phyloP scores from a whole-genome alignment of 495 filamentous ascomycete species.

The Podospora anserina region DNA sequence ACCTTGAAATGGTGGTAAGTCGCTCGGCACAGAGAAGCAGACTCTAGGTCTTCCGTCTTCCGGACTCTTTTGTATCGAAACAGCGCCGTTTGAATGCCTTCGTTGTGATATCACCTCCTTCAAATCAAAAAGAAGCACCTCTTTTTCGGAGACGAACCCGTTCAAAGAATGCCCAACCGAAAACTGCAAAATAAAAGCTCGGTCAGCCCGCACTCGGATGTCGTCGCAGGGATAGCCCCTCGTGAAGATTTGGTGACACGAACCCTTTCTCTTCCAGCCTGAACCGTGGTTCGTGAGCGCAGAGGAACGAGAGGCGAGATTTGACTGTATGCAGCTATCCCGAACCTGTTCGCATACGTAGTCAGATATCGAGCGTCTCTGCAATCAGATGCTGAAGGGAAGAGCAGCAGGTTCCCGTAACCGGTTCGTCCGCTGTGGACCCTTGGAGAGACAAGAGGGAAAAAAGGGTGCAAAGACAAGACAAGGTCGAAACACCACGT shows the following conservation, averaged over 20 bases:
- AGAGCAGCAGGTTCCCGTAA: slow-evolving; percentile 37
- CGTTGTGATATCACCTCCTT: background rate
- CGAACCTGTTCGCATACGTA: slow-evolving; percentile 47
- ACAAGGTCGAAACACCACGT: slow-evolving; percentile 31
- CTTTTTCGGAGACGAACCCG: background rate
- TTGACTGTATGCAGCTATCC: slow-evolving; percentile 49
- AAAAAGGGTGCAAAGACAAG: slow-evolving; percentile 21
- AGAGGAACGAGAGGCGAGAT: slow-evolving; percentile 25
- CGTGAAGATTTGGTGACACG: background rate
- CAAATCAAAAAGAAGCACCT: background rate
- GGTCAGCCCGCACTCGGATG: background rate
- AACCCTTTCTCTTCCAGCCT: slow-evolving; percentile 7
- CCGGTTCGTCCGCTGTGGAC: slow-evolving; percentile 32
- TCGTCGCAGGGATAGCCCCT: background rate
- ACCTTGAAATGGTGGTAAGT: background rate
- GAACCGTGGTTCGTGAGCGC: slow-evolving; percentile 23
- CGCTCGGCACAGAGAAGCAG: too few relatives aligned
- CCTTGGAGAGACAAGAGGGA: slow-evolving; percentile 20
- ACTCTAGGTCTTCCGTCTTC: background rate
- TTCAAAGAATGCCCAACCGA: background rate
- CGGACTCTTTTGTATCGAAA: background rate
- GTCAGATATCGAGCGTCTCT: slow-evolving; percentile 36
- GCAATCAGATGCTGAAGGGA: slow-evolving; percentile 33
- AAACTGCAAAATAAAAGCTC: background rate
- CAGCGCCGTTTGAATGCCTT: background rate